phyloP scores from a whole-genome alignment of 2,329 filamentous ascomycete genomes.

The Fusarium duplospermum region DNA sequence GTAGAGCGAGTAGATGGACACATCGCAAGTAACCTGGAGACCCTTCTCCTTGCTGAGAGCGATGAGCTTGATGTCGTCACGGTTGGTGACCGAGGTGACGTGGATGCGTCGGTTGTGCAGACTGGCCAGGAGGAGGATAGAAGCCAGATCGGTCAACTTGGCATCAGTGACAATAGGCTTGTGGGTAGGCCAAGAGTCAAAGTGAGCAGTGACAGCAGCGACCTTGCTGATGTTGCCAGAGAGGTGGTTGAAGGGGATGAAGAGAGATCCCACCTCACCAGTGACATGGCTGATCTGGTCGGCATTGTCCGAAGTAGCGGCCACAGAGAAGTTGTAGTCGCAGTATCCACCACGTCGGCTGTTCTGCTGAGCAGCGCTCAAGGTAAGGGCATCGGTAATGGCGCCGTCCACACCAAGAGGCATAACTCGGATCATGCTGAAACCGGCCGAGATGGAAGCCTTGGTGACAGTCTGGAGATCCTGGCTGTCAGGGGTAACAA shows the following conservation, averaged over 20 bases:
- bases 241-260: conserved; percentile 85
- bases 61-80: conserved; percentile 81
- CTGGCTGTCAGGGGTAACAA: conserved; percentile 71
- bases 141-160: conserved; percentile 83
- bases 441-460: conserved; percentile 79
- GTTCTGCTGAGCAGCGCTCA: conserved; percentile 79
- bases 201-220: conserved; percentile 81
- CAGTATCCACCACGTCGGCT: conserved; percentile 75
- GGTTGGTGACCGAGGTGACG: conserved; percentile 83
- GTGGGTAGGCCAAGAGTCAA: conserved; percentile 79
- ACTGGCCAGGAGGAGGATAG: conserved; percentile 80
- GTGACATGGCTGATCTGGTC: conserved; percentile 80
- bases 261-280: conserved; percentile 80
- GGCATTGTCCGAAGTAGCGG: conserved; percentile 78
- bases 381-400: conserved; percentile 77
- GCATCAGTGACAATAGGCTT: conserved; percentile 87
- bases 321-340: conserved; percentile 84
- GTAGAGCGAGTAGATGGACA: conserved; percentile 83
- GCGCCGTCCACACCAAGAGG: conserved; percentile 78
- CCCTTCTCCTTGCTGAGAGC: conserved; percentile 83
- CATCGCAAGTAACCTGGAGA: conserved; percentile 84
- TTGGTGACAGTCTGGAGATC: conserved; percentile 78
- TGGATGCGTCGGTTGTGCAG: conserved; percentile 83
- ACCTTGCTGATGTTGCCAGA: conserved; percentile 88
- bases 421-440: conserved; percentile 85